Percentiles rank a stretch among this genome's conserved stretches.
Evolutionary conservation across 2,329 filamentous ascomycete genomes (phyloP).

Genomic region (Neurospora sp.): DNA sequence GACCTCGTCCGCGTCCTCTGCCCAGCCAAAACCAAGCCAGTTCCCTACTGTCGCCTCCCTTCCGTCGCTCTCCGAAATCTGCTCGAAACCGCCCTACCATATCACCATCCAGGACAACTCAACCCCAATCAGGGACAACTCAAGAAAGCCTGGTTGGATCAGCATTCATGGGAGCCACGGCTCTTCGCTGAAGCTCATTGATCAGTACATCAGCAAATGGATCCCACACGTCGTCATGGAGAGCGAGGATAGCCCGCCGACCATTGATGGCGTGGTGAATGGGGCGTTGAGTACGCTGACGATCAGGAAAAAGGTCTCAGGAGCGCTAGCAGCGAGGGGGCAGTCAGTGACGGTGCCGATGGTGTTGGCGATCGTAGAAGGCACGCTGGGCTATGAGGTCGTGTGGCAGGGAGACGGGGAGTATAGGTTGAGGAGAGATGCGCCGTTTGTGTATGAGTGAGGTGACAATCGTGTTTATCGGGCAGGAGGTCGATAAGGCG

Average conservation of each 20-base stretch:
- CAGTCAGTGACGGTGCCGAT: conserved; percentile 30
- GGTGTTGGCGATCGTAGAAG: conserved; percentile 36
- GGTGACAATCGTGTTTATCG: neutral
- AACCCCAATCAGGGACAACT: conserved; percentile 12
- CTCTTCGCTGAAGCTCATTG: conserved; percentile 30
- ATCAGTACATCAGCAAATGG: neutral
- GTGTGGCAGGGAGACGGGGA: conserved; percentile 13
- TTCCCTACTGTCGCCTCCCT: conserved; percentile 32
- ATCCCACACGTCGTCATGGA: neutral
- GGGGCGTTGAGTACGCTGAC: neutral
- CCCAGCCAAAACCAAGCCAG: conserved; percentile 17
- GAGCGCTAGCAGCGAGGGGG: neutral
- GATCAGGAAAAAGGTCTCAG: neutral
- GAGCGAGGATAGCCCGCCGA: neutral
- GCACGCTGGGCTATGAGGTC: conserved; percentile 34
- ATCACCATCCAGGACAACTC: conserved; percentile 28
- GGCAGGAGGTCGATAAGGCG: neutral
- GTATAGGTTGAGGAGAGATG: neutral
- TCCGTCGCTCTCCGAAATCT: conserved; percentile 37
- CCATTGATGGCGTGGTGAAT: neutral
- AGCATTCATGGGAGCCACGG: conserved; percentile 39
- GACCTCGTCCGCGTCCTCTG: neutral
- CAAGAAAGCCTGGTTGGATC: conserved; percentile 19
- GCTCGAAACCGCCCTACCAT: conserved; percentile 38
- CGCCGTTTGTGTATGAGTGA: conserved; percentile 3